Evolutionary conservation across 208 protist species (phyloP).

Genomic region (Wallacemonas collosoma): DNA sequence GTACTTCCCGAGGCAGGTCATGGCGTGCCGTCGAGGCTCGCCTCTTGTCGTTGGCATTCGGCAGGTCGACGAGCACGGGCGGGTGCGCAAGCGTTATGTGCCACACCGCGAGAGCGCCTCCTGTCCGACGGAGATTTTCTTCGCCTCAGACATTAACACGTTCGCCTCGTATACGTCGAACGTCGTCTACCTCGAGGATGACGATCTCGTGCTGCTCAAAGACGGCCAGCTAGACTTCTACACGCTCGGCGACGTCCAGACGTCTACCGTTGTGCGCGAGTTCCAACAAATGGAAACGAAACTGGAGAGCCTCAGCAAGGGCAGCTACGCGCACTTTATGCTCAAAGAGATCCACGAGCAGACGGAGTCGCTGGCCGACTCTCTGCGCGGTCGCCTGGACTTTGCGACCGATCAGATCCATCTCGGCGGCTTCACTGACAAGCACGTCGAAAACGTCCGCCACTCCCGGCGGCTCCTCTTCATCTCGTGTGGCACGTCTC

Average conservation of each 20-base stretch:
- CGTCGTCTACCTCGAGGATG: slow-evolving; percentile 95
- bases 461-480: slow-evolving; percentile 86
- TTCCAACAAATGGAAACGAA: slow-evolving; percentile 80
- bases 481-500: slow-evolving; percentile 94
- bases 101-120: neutral
- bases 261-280: slow-evolving; percentile 34
- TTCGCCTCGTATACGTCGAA: slow-evolving; percentile 92
- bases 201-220: slow-evolving; percentile 89
- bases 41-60: slow-evolving; percentile 93
- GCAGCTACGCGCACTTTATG: slow-evolving; percentile 96
- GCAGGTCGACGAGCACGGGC: slow-evolving; percentile 21
- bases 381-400: slow-evolving; percentile 93
- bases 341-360: slow-evolving; percentile 98
- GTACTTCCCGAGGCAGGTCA: slow-evolving; percentile 90
- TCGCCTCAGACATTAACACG: slow-evolving; percentile 95
- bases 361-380: slow-evolving; percentile 88
- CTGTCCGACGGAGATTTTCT: slow-evolving; percentile 78
- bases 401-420: slow-evolving; percentile 58
- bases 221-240: slow-evolving; percentile 59
- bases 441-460: slow-evolving; percentile 45
- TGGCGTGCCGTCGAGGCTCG: slow-evolving; percentile 88
- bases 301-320: slow-evolving; percentile 89
- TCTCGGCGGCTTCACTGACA: slow-evolving; percentile 86
- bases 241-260: slow-evolving; percentile 27
- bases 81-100: slow-evolving; percentile 19